Conservation (phyloP, 768 basidiomycete genomes). For the Agrocybe chaxingu region DNA sequence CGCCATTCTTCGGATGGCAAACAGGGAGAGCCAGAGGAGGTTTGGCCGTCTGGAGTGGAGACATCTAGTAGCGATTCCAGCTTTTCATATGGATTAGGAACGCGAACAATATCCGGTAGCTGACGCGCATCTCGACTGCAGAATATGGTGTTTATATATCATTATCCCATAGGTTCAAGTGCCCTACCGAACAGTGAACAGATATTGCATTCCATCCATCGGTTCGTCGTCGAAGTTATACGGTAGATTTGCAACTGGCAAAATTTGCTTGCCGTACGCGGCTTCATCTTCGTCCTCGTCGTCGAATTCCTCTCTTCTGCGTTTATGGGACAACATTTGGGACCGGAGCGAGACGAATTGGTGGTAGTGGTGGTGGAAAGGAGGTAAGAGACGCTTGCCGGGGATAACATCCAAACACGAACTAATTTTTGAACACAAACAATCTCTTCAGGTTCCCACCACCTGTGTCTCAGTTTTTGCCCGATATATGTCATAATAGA, state of each 20-base stretch:
- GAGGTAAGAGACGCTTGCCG: neutral
- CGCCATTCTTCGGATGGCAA: constrained; percentile 74
- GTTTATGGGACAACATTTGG: constrained; percentile 40
- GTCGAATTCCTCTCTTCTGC: constrained; percentile 49
- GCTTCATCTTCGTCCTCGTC: constrained; percentile 62
- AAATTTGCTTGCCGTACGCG: constrained; percentile 62
- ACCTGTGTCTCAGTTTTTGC: too few relatives aligned
- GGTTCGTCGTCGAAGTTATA: constrained; percentile 62
- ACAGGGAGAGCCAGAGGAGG: constrained; percentile 19
- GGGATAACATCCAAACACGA: neutral
- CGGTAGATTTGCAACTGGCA: constrained; percentile 83
- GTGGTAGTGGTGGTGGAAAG: neutral
- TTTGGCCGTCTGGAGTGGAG: constrained; percentile 3
- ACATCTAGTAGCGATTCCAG: constrained; percentile 21
- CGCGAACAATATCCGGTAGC: constrained; percentile 65
- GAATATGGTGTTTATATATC: constrained; percentile 1
- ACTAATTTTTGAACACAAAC: too few relatives aligned
- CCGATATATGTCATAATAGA: too few relatives aligned
- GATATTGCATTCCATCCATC: constrained; percentile 71
- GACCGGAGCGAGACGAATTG: neutral
- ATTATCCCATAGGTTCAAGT: neutral
- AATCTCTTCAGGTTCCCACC: too few relatives aligned
- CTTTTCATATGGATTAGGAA: constrained; percentile 62
- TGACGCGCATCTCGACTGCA: constrained; percentile 66
- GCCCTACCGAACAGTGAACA: constrained; percentile 74